phyloP scores from a whole-genome alignment of 2,329 filamentous ascomycete genomes.

The Helminthosporium solani region DNA sequence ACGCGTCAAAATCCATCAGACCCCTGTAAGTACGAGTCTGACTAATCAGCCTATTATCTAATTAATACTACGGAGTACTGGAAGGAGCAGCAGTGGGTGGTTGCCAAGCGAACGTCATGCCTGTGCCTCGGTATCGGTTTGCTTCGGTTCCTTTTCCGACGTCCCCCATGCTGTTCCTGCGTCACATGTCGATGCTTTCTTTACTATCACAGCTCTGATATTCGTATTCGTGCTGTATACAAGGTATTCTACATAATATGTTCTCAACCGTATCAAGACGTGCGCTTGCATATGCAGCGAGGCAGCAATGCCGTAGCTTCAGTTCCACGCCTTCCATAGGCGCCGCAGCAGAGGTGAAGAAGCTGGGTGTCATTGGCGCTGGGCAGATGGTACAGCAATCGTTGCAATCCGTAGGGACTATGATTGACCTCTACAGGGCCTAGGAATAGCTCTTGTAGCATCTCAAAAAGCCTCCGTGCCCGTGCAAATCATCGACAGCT shows the following conservation, averaged over 20 bases:
- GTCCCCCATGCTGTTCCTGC: neutral
- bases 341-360: slow-evolving; percentile 74
- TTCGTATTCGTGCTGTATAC: slow-evolving; percentile 8
- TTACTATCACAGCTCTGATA: slow-evolving; percentile 18
- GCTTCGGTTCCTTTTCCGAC: slow-evolving; percentile 18
- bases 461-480: slow-evolving; percentile 80
- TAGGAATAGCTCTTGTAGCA: slow-evolving; percentile 94
- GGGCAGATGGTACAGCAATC: slow-evolving; percentile 80
- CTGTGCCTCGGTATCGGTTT: slow-evolving; percentile 32
- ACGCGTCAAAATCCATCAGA: slow-evolving; percentile 32
- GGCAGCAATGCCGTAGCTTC: slow-evolving; percentile 55
- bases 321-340: slow-evolving; percentile 63
- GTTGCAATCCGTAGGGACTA: neutral
- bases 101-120: slow-evolving; percentile 9
- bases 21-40: neutral
- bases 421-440: slow-evolving; percentile 60
- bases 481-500: slow-evolving; percentile 82
- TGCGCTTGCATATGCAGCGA: slow-evolving; percentile 19
- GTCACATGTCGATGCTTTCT: neutral
- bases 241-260: slow-evolving; percentile 33
- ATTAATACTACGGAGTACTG: too few species aligned
- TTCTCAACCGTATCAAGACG: slow-evolving; percentile 35
- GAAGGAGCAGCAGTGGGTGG: too few species aligned
- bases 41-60: too few species aligned
- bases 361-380: slow-evolving; percentile 86